phyloP scores from a whole-genome alignment of 495 filamentous ascomycete genomes.

The Neurospora terricola region DNA sequence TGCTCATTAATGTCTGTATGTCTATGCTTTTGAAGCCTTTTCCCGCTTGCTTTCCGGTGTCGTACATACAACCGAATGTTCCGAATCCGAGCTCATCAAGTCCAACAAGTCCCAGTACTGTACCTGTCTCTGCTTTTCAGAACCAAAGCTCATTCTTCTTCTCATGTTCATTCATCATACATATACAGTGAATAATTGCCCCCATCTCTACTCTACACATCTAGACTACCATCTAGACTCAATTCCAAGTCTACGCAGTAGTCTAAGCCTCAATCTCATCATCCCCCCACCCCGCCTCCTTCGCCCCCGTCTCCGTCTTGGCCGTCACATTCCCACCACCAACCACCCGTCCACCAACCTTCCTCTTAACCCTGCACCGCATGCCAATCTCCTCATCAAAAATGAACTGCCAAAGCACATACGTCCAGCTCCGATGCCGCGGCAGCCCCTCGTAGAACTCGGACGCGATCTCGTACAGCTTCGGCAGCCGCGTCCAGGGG shows the following conservation, averaged over 20 bases:
- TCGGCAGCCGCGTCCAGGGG: constrained; percentile 79
- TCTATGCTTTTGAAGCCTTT: neutral
- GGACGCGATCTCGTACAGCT: constrained; percentile 65
- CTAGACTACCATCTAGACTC: neutral
- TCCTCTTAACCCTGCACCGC: constrained; percentile 87
- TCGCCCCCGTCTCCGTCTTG: neutral
- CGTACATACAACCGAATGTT: neutral
- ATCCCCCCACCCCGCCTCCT: constrained; percentile 33
- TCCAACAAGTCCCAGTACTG: neutral
- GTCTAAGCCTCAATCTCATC: constrained; percentile 44
- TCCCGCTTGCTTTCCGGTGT: neutral
- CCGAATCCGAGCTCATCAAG: neutral
- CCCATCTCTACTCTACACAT: too few species aligned
- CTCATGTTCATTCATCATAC: neutral
- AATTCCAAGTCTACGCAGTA: neutral
- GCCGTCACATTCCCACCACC: constrained; percentile 21
- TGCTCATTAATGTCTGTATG: neutral
- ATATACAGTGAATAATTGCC: neutral
- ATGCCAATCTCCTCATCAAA: constrained; percentile 79
- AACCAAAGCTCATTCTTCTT: neutral
- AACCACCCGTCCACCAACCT: constrained; percentile 62
- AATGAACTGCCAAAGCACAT: constrained; percentile 92
- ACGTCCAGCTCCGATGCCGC: constrained; percentile 77
- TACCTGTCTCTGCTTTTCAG: neutral
- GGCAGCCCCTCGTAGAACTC: constrained; percentile 93